Base-by-base conservation (phyloP, 139 green algal species). In the Chlamydomonas urium region DNA sequence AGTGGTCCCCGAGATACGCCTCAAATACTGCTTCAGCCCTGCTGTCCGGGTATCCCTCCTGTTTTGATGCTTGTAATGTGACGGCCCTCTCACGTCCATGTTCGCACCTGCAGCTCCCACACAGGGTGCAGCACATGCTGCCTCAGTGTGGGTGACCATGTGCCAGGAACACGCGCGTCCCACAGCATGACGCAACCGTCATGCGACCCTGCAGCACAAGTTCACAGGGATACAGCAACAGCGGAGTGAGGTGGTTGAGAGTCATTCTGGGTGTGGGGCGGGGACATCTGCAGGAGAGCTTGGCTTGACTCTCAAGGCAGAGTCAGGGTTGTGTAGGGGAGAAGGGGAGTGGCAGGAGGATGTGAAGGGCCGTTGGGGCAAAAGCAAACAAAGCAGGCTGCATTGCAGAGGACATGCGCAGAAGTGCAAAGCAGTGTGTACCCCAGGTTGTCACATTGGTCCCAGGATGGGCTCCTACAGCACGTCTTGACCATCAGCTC, bases 71-170 rank as follows among this genome's bases (percentile, higher is more conserved):
- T 26, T 21, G 21, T 21, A 26, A 21, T 56, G 17, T 56, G 45
- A 56, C 21, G 45, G 45, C 17, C 45, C 21, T 14, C 45, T 26
- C 45, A 56, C 45, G n/a, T 56, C 17, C 21, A 56, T 26, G 45
- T 21, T 26, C 53, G 21, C 26, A 63, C 53, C 26, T 36, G 53
- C 6, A 63, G 21, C 26, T 31, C 24, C 26, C 53, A 31, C 26
- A 63, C 53, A 36, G 53, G 53, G 26, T 14, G 14, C 53, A 63
- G 53, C 53, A 63, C 53, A 63, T 63, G 53, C 6, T 21, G 24
- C 53, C 19, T 14, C 53, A 36, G 53, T 21, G 6, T 31, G 21
- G 53, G 21, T 56, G 45, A 56, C 45, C 45, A 56, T 21, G 21
- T 21, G 17, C 45, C 53, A 63, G 53, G 53, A 34, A 10, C 26